Evolutionary conservation across 106 monocot species (phyloP), one percentile per base, ranked within the genome.

Genomic region (Triglochin maritima): DNA sequence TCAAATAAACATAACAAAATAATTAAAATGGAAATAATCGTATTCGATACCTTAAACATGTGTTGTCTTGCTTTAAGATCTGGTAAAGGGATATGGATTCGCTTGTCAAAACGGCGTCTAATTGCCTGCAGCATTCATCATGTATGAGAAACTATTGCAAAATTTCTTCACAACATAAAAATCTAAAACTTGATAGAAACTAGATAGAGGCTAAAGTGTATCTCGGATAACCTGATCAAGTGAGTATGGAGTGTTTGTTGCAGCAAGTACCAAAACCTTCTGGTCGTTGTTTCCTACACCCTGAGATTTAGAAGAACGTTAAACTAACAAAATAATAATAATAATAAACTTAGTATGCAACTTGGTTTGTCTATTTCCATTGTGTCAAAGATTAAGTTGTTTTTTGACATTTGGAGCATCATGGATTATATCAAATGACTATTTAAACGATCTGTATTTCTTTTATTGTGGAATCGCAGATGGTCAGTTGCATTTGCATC

Each of bases 71-170:
- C 89, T 79, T 89, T 89, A 44, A 67, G 46, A 57, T 89, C 89
- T 62, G 89, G 89, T 43, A 89, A 85, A 77, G 89, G 89, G 71
- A 89, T 89, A 62, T 89, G 83, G 63, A 89, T 89, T 16, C 89
- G 70, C 78, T 89, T 89, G 66, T 89, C 89, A 77, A 89, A 89
- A 79, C 89, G 85, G 46, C 89, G 71, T 15, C 89, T 65, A 57
- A 89, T 78, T 46, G 89, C 89, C 89, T 89, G 71, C 44, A 59
- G 12, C 9, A 17, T 6, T 44, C 51, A 49, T 7, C 49, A 4
- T 74, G 11, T 42, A 60, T 51, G 43, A 59, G 45, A 57, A 54
- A 41, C 29, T 14, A 10, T 10, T 7, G 29, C 29, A 29, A 54
- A 17, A 43, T 16, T 42, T 68, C 54, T 17, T 51, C 54, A 5